Percentiles rank a stretch among this genome's conserved stretches.
Evolutionary conservation across 2,329 filamentous ascomycete genomes (phyloP).

Genomic region (Aureobasidium sp.): DNA sequence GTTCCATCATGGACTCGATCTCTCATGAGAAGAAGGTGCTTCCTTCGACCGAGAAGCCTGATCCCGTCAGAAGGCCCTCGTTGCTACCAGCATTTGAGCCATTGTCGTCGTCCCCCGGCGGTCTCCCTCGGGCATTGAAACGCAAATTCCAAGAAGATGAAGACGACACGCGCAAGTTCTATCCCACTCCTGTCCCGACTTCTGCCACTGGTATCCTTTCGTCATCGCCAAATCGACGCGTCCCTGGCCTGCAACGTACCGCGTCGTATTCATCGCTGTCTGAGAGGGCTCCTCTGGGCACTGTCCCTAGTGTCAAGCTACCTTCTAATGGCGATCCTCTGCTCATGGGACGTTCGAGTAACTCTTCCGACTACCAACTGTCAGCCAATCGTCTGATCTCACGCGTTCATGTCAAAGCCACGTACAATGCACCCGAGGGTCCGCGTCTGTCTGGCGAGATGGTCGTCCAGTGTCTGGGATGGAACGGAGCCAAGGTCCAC

Average conservation of each 20-base stretch:
- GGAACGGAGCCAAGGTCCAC: constrained; percentile 92
- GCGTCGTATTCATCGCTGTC: constrained; percentile 51
- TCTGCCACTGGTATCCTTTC: constrained; percentile 88
- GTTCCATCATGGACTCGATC: neutral
- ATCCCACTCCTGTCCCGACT: constrained; percentile 89
- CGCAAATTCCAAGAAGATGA: constrained; percentile 50
- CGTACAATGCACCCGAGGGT: constrained; percentile 64
- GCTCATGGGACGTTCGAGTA: constrained; percentile 87
- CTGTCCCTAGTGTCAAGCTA: constrained; percentile 75
- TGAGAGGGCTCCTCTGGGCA: constrained; percentile 75
- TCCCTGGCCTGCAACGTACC: constrained; percentile 50
- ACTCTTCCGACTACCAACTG: constrained; percentile 90
- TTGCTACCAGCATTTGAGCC: constrained; percentile 75
- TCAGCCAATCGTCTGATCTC: constrained; percentile 89
- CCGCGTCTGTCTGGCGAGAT: constrained; percentile 68
- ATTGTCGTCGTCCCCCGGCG: constrained; percentile 63
- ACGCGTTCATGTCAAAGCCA: constrained; percentile 83
- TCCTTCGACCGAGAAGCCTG: constrained; percentile 13
- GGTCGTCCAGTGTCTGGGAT: constrained; percentile 85
- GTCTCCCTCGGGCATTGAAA: constrained; percentile 61
- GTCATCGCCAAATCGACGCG: constrained; percentile 64
- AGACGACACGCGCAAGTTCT: constrained; percentile 52
- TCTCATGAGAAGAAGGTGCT: constrained; percentile 1
- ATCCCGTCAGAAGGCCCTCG: constrained; percentile 40
- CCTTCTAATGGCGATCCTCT: constrained; percentile 73